Base-by-base conservation (phyloP, 495 filamentous ascomycete genomes). In the Trichoderma parareesei region DNA sequence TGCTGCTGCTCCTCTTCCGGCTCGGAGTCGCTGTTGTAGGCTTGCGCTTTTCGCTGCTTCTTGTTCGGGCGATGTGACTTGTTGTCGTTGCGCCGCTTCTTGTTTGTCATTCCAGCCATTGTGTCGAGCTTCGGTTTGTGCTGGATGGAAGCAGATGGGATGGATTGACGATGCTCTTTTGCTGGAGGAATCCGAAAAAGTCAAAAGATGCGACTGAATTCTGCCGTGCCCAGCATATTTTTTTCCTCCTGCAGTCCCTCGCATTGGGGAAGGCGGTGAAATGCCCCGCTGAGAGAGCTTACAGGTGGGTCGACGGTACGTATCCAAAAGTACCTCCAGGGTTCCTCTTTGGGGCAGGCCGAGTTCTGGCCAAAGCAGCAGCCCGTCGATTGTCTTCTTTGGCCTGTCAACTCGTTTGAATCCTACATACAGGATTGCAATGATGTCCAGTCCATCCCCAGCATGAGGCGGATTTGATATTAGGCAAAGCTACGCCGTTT, bases 11-110 rank as follows among this genome's bases (percentile, higher is more conserved):
- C 71, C 42, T 81, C 80, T 38, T 85, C 72, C 38, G 69, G 69
- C 20, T 76, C 75, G 64, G 88, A 90, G 70, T 84, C 85, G 80
- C 88, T 90, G 82, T 92, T 84, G 76, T 94, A 93, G 55, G 83
- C 75, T 55, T 71, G 75, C 4, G n/a, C 41, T 68, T 88, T 83
- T 76, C 89, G 86, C 71, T 91, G 84, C 74, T 90, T 91, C 75
- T 89, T 90, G 44, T 77, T 75, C 4, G 87, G 86, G 27, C 81
- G 77, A 42, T 76, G 73, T 16, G 75, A 73, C 70, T 82, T 84
- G 57, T 80, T 78, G 68, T 83, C 83, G 38, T 87, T 81, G 48
- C 83, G 79, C 63, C 60, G 37, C 10, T 73, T 35, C 66, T 57
- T 65, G 66, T 64, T 68, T 67, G 38, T 62, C 8, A 20, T 11